Percentiles rank a stretch among this genome's conserved stretches.
Evolutionary conservation across 202 grass and related monocot genomes (phyloP).

Genomic region (Thinopyrum obtusiflorum): DNA sequence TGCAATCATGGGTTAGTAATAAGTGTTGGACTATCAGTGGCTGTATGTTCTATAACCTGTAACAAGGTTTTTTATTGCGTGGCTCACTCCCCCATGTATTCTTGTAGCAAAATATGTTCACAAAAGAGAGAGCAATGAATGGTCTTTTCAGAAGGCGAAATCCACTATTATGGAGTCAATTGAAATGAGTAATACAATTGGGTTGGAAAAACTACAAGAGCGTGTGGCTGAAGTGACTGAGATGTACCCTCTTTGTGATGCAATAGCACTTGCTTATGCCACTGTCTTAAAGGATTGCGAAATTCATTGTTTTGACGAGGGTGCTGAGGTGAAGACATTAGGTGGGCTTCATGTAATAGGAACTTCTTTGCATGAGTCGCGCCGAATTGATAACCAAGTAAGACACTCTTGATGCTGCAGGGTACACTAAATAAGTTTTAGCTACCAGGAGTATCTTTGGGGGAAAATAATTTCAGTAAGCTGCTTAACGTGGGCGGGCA

Average conservation of each 20-base stretch:
- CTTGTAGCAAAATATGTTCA: constrained; percentile 85
- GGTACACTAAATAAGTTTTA: constrained; percentile 7
- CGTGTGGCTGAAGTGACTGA: constrained; percentile 50
- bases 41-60: constrained; percentile 6
- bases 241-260: constrained; percentile 70
- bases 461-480: constrained; percentile 1
- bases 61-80: constrained; percentile 27
- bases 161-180: constrained; percentile 68
- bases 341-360: constrained; percentile 98
- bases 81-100: constrained; percentile 34
- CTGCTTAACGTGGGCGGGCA: neutral
- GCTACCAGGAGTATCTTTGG: neutral
- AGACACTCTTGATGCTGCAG: constrained; percentile 30
- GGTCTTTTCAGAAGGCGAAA: constrained; percentile 66
- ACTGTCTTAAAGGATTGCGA: constrained; percentile 80
- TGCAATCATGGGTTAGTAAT: constrained; percentile 76
- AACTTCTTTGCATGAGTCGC: constrained; percentile 94
- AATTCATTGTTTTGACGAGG: constrained; percentile 79
- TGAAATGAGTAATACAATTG: constrained; percentile 72
- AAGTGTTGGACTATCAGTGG: constrained; percentile 12
- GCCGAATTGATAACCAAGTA: constrained; percentile 98
- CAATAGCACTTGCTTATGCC: constrained; percentile 72
- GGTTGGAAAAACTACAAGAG: constrained; percentile 70
- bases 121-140: constrained; percentile 63
- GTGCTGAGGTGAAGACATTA: constrained; percentile 79